These are phyloP conservation scores for Nicotiana rustica DNA, from an alignment of 305 asterid genomes.

Conservation along the genomic window DNA sequence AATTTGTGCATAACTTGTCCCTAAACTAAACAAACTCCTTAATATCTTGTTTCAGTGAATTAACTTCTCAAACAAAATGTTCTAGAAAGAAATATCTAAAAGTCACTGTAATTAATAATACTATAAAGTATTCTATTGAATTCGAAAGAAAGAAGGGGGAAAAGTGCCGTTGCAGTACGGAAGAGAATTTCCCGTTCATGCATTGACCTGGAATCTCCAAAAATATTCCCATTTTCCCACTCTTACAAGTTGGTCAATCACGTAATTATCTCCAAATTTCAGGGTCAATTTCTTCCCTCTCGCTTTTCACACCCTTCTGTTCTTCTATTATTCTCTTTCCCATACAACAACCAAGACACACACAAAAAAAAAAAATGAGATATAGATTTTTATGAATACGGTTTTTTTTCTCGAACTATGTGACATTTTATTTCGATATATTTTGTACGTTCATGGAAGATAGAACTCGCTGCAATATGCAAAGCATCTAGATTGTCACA, in stretches of 20 bases:
- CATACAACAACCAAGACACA: not conserved
- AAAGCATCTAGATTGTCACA: too few species aligned
- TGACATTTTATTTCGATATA: too few species aligned
- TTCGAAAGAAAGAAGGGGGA: not conserved
- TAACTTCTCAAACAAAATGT: too few species aligned
- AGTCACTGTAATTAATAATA: too few species aligned
- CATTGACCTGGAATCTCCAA: not conserved
- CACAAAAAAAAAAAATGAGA: not conserved
- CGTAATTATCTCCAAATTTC: not conserved
- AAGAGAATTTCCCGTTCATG: not conserved
- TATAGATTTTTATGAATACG: too few species aligned
- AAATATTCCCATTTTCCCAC: not conserved
- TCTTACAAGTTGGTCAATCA: not conserved
- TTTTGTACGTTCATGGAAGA: too few species aligned
- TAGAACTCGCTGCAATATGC: too few species aligned
- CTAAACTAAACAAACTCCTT: too few species aligned
- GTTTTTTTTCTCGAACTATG: too few species aligned
- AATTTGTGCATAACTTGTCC: too few species aligned
- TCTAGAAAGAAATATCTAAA: too few species aligned
- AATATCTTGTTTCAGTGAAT: too few species aligned
- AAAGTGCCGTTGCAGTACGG: not conserved
- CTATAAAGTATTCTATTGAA: slow-evolving; percentile 7
- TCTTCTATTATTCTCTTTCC: slow-evolving; percentile 16
- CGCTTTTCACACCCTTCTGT: not conserved
- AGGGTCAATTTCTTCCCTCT: not conserved